A percentile compares a stretch with the other conserved stretches of the same genome.
These are phyloP conservation scores for Botryotinia narcissicola DNA, from an alignment of 2,329 filamentous ascomycete species.

Conservation along the genomic window DNA sequence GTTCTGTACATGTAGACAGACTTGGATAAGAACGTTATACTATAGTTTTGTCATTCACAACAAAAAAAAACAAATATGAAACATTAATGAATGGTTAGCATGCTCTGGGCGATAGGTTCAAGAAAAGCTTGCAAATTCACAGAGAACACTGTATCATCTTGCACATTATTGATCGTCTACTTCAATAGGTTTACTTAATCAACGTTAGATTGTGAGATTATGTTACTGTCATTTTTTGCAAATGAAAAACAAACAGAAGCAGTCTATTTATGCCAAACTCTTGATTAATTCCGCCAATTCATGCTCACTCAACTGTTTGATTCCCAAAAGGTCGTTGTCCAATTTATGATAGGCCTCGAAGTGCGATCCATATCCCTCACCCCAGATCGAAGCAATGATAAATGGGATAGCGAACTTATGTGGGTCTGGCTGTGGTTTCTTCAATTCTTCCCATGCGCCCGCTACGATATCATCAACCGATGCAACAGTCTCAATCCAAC, in stretches of 20 bases:
- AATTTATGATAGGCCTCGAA: constrained; percentile 39
- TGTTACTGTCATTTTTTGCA: no score
- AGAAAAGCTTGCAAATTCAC: not conserved
- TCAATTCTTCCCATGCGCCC: constrained; percentile 28
- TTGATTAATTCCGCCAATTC: constrained; percentile 38
- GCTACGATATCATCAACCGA: constrained; percentile 22
- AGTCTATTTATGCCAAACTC: not conserved
- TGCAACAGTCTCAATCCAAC: constrained; percentile 28
- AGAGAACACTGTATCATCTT: not conserved
- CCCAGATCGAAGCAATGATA: constrained; percentile 37
- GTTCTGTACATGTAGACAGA: not conserved
- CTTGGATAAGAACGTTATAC: not conserved
- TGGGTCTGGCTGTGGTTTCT: constrained; percentile 21
- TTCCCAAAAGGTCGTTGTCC: constrained; percentile 59
- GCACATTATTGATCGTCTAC: not conserved
- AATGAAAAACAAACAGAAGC: not conserved
- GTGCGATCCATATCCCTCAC: constrained; percentile 36
- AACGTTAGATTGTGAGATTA: not conserved
- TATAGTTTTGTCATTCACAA: not conserved
- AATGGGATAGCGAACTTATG: constrained; percentile 25
- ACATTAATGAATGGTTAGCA: not conserved
- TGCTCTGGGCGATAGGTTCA: not conserved
- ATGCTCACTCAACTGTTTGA: constrained; percentile 63
- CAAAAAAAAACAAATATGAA: not conserved
- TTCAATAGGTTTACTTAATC: not conserved